These are phyloP conservation scores for Zygosaccharomyces pseudobailii DNA, from an alignment of 1,139 yeast genomes.

Conservation along the genomic window DNA sequence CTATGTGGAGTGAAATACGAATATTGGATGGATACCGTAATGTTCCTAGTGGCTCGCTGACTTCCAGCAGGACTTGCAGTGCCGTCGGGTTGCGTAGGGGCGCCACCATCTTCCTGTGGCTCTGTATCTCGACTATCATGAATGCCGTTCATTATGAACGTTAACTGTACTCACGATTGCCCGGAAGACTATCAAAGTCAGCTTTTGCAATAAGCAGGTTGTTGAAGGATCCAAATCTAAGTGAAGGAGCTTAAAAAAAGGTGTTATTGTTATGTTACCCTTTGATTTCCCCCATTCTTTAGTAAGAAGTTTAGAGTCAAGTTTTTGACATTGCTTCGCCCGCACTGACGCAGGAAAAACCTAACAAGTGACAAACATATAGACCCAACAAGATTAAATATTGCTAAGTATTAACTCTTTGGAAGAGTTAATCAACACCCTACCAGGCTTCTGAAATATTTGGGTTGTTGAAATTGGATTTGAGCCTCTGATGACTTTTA, in stretches of 20 bases:
- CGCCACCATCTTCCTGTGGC: conserved; percentile 2
- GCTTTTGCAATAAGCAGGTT: neutral
- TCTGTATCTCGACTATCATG: conserved; percentile 3
- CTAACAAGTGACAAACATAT: conserved; percentile 1
- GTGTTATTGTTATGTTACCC: neutral
- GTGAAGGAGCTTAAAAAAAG: neutral
- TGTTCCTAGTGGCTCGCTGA: conserved; percentile 22
- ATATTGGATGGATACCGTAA: conserved; percentile 32
- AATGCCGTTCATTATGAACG: neutral
- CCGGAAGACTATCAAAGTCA: neutral
- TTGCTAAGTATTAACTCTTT: neutral
- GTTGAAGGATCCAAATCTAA: neutral
- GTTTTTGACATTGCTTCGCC: conserved; percentile 2
- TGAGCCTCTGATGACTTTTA: neutral
- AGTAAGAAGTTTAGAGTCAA: conserved; percentile 1
- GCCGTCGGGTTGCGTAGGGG: conserved; percentile 6
- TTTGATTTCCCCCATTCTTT: neutral
- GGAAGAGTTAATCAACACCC: too few species aligned
- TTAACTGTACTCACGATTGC: neutral
- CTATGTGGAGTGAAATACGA: conserved; percentile 21
- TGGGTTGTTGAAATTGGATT: neutral
- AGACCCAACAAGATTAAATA: neutral
- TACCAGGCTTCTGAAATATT: too few species aligned
- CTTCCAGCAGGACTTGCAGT: conserved; percentile 7
- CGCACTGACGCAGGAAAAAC: conserved; percentile 1